Conservation (phyloP, 2,329 filamentous ascomycete genomes). For the Lecanicillium sp. region DNA sequence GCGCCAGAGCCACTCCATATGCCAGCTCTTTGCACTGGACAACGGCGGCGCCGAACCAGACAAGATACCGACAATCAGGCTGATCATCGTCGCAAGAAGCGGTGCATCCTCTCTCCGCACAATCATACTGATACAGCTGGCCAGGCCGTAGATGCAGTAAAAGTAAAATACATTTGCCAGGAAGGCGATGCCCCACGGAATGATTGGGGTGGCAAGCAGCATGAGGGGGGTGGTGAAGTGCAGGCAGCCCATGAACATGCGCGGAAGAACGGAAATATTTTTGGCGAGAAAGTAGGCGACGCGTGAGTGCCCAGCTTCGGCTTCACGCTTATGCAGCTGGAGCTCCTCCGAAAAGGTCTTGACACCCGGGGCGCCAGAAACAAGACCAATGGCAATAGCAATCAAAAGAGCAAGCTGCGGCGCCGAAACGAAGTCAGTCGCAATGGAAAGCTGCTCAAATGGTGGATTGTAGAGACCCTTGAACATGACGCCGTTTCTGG, state of each 20-base stretch:
- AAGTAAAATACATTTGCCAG: constrained; percentile 49
- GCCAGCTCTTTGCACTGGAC: constrained; percentile 42
- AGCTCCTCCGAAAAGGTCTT: constrained; percentile 52
- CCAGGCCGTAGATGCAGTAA: constrained; percentile 52
- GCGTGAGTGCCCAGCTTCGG: constrained; percentile 50
- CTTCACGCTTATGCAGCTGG: constrained; percentile 48
- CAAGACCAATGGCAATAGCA: constrained; percentile 50
- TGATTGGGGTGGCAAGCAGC: constrained; percentile 43
- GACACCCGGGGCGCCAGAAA: constrained; percentile 48
- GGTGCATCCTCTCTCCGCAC: constrained; percentile 51
- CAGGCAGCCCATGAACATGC: constrained; percentile 44
- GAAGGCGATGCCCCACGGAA: constrained; percentile 44
- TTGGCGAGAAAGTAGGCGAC: constrained; percentile 53
- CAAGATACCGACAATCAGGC: constrained; percentile 48
- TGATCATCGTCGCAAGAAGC: constrained; percentile 48
- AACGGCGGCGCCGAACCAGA: constrained; percentile 48
- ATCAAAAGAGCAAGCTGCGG: constrained; percentile 48
- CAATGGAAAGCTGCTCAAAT: constrained; percentile 45
- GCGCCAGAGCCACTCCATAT: constrained; percentile 51
- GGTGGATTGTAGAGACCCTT: constrained; percentile 44
- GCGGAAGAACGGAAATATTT: constrained; percentile 42
- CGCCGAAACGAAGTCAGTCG: constrained; percentile 43
- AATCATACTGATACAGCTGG: constrained; percentile 47
- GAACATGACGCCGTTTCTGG: constrained; percentile 46
- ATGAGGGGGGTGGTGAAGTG: constrained; percentile 50